Base-by-base conservation (phyloP, 148 eudicot genomes). In the Arctostaphylos glauca region DNA sequence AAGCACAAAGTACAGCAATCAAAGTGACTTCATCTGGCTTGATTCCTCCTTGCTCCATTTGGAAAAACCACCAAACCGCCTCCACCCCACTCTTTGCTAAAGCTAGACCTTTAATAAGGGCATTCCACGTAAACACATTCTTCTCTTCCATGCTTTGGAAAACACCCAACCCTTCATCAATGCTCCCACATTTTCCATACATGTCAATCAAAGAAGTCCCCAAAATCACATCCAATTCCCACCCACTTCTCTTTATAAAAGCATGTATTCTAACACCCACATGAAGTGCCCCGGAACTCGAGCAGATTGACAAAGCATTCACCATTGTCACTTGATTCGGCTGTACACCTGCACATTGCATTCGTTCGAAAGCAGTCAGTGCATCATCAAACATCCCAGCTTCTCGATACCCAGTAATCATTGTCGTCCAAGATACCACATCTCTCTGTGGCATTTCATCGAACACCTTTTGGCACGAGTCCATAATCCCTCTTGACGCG, bases 401-500 rank as follows among this genome's bases (percentile, higher is more conserved):
- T 44, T 86, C 84, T 48, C 75, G 81, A 83, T 74, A 88, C 76
- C 91, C 91, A 25, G 81, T 70, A 31, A 91, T 86, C 90, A 91
- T 64, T 38, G 74, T 87, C 16, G 90, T 91, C 91, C 93, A 91
- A 0, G 90, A 86, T 4, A 89, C 93, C 19, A 89, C 91, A 83
- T 89, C 91, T 82, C 88, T 88, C 48, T 81, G 67, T 5, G 87
- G 81, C 91, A 89, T 88, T 91, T 89, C 89, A 67, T 91, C 90
- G 41, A 89, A 91, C 89, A 89, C 82, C 23, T 73, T 74, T 16
- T 76, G 54, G 31, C 88, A 86, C 59, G 77, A 74, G 10, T 70
- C 76, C 86, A 88, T 84, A 5, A 84, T 66, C 10, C 87, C 87
- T 76, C 82, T 60, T 8, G 87, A 84, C 1, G 85, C 87, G 54